Evolutionary conservation across 768 basidiomycete genomes (phyloP).

Genomic region (Podaxis mareebaensis): DNA sequence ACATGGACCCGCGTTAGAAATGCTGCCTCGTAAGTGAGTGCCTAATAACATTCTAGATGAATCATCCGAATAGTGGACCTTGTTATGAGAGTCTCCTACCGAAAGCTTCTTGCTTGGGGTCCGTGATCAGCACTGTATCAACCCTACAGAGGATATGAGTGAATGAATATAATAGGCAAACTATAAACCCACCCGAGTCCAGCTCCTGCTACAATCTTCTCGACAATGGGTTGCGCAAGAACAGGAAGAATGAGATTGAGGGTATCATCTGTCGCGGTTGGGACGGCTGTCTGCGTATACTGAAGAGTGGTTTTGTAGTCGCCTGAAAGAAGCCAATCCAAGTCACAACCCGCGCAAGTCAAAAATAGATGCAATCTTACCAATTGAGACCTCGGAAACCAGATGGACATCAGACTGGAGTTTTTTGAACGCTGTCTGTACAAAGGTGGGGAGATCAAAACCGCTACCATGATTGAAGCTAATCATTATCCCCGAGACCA

Average conservation of each 20-base stretch:
- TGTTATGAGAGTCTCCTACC: conserved; percentile 33
- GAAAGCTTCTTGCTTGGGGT: conserved; percentile 60
- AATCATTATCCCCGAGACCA: not conserved
- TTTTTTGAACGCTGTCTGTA: conserved; percentile 66
- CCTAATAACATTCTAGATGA: conserved; percentile 30
- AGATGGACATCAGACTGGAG: conserved; percentile 63
- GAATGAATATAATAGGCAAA: not conserved
- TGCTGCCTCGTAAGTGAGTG: conserved; percentile 57
- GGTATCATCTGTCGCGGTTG: conserved; percentile 59
- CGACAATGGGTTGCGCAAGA: conserved; percentile 74
- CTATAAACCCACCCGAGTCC: conserved; percentile 39
- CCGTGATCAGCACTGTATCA: conserved; percentile 58
- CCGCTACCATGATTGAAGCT: conserved; percentile 35
- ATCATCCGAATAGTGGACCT: not conserved
- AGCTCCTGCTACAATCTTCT: conserved; percentile 63
- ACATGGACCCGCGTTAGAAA: conserved; percentile 76
- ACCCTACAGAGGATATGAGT: conserved; percentile 36
- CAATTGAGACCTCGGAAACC: conserved; percentile 56
- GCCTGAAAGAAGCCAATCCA: conserved; percentile 36
- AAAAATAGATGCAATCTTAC: conserved; percentile 27
- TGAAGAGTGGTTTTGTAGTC: conserved; percentile 62
- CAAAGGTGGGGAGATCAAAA: conserved; percentile 63
- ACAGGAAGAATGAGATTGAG: conserved; percentile 66
- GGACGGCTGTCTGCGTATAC: conserved; percentile 58
- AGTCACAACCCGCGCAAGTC: not conserved